Percentiles rank a stretch among this genome's conserved stretches.
These are phyloP conservation scores for Vitis riparia DNA, from an alignment of 164 flowering plant species.

Conservation along the genomic window DNA sequence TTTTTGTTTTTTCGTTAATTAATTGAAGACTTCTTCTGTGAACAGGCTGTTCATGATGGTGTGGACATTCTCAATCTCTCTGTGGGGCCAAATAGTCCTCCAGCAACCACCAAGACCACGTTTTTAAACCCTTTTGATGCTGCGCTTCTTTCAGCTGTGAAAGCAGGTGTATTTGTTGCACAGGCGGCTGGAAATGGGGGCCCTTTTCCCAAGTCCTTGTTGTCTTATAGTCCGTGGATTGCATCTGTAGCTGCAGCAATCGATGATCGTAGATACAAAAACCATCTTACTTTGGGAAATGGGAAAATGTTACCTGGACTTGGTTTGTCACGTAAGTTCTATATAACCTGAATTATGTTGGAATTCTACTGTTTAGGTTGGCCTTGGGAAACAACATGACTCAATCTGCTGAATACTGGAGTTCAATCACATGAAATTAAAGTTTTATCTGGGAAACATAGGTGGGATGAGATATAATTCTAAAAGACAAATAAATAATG, in stretches of 20 bases:
- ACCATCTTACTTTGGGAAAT: slow-evolving; percentile 83
- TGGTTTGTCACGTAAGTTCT: slow-evolving; percentile 86
- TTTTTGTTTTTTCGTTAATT: neutral
- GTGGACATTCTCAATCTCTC: slow-evolving; percentile 97
- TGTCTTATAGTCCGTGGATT: slow-evolving; percentile 99
- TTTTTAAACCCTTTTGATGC: slow-evolving; percentile 94
- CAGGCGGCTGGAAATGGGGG: slow-evolving; percentile 99
- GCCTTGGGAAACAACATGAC: neutral
- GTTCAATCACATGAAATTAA: neutral
- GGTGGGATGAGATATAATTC: neutral
- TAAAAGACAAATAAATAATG: too few species aligned
- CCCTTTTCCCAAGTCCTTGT: slow-evolving; percentile 87
- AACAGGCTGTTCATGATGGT: slow-evolving; percentile 97
- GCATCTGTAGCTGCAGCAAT: slow-evolving; percentile 93
- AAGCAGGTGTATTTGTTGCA: slow-evolving; percentile 96
- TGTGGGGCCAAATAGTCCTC: slow-evolving; percentile 94
- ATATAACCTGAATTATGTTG: neutral
- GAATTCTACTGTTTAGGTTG: neutral
- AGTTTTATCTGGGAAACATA: neutral
- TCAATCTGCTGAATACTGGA: neutral
- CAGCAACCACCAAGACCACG: slow-evolving; percentile 81
- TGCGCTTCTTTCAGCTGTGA: slow-evolving; percentile 88
- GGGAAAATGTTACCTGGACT: slow-evolving; percentile 83
- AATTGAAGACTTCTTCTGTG: slow-evolving; percentile 13
- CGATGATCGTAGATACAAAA: slow-evolving; percentile 94